These are phyloP conservation scores for Rhododendron simsii DNA, from an alignment of 148 eudicot species.

Conservation along the genomic window DNA sequence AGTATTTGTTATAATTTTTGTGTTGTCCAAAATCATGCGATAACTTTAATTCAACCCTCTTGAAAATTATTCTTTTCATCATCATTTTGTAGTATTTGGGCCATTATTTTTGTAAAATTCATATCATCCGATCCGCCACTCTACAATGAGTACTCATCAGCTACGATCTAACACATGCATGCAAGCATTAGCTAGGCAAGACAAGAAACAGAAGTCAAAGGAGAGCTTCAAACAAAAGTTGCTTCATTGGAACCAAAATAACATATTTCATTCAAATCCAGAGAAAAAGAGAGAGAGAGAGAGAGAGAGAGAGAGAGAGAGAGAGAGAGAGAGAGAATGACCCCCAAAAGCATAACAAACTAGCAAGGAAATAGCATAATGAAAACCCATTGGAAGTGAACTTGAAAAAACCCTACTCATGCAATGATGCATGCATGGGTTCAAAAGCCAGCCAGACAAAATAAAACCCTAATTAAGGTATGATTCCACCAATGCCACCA, in stretches of 20 bases:
- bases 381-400: background rate
- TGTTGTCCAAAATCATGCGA: too few species aligned
- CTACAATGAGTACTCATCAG: too few species aligned
- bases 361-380: background rate
- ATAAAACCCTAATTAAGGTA: background rate
- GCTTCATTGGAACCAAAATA: background rate
- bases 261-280: background rate
- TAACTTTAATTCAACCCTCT: too few species aligned
- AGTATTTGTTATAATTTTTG: too few species aligned
- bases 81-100: too few species aligned
- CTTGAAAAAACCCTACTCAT: background rate
- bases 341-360: background rate
- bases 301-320: too few species aligned
- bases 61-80: too few species aligned
- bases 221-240: too few species aligned
- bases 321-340: background rate
- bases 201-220: too few species aligned
- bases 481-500: background rate
- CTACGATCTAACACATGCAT: too few species aligned
- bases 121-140: too few species aligned
- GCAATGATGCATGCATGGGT: background rate
- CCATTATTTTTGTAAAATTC: too few species aligned
- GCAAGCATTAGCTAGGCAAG: background rate
- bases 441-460: background rate
- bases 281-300: background rate